These are phyloP conservation scores for Skeletonema marinoi DNA, from an alignment of 108 stramenopile genomes.

Conservation along the genomic window DNA sequence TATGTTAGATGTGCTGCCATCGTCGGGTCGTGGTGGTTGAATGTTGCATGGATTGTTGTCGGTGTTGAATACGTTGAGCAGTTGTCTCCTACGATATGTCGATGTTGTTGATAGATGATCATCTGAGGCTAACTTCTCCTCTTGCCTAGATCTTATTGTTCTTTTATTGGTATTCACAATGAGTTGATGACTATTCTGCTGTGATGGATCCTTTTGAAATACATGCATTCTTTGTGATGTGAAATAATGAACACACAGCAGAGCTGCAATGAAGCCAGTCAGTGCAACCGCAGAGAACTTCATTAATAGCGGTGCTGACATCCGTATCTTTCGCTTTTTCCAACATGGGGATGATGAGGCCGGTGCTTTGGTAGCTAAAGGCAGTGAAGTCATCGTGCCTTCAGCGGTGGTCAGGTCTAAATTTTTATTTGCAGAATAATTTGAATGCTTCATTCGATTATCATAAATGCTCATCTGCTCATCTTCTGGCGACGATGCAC, in stretches of 20 bases:
- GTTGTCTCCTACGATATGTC: neutral
- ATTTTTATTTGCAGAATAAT: neutral
- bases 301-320: neutral
- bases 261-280: neutral
- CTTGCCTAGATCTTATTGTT: neutral
- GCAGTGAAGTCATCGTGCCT: neutral
- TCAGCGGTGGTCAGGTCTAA: neutral
- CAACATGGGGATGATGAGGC: neutral
- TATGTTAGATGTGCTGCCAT: neutral
- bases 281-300: neutral
- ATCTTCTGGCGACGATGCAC: neutral
- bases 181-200: neutral
- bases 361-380: neutral
- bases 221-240: neutral
- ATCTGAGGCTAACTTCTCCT: neutral
- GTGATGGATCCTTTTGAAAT: neutral
- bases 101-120: neutral
- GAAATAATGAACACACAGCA: neutral
- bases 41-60: neutral
- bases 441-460: neutral
- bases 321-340: neutral
- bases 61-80: slow-evolving; percentile 1
- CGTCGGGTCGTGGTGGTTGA: neutral
- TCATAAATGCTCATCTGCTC: neutral
- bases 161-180: neutral